Base-by-base conservation (phyloP, 805 yeast genomes). In the Trichomonascus vanleenenianus region DNA sequence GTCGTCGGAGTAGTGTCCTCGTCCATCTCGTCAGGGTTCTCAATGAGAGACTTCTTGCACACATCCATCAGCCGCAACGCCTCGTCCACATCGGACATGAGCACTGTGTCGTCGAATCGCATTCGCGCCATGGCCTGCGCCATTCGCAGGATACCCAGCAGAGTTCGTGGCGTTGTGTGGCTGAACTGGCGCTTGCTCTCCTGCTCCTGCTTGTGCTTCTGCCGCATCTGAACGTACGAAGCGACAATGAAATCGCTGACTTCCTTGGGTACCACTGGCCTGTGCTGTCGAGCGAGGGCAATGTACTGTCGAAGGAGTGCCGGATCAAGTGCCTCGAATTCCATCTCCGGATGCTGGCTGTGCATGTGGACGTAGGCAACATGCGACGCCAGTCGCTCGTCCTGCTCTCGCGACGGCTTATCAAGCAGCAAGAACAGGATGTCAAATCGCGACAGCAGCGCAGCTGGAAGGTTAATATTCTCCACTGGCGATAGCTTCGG, bases 281-380 rank as follows among this genome's bases (percentile, higher is more conserved):
- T 76, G 63, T 71, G 81, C 22, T 81, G 71, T 58, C 95, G 79
- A 0, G 99, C 97, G 59, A 79, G 72, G 2, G 95, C 81, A 52
- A 93, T 83, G 61, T 78, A 89, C 62, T 87, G 95, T 60, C 98
- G 79, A 60, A 93, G 81, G 22, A 86, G 78, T 7, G 77, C 63
- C 0, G 95, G 80, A 50, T 83, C 88, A 37, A 91, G 68, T 12
- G 96, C 95, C 50, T 76, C 81, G 53, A 81, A 76, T 39, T 73
- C 83, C 72, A 75, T 71, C 3, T 52, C 51, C 3, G 99, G 98
- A 57, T 91, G 96, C 45, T 70, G 75, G 66, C 82, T 85, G 66
- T 84, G 84, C 89, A 87, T 88, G 67, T 93, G 99, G 37, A 93
- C 99, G 60, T 77, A 88, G 10, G 98, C 82, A 52, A 93, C 97